phyloP scores from a whole-genome alignment of 1,139 yeast species.

The Taiozyma sp. region DNA sequence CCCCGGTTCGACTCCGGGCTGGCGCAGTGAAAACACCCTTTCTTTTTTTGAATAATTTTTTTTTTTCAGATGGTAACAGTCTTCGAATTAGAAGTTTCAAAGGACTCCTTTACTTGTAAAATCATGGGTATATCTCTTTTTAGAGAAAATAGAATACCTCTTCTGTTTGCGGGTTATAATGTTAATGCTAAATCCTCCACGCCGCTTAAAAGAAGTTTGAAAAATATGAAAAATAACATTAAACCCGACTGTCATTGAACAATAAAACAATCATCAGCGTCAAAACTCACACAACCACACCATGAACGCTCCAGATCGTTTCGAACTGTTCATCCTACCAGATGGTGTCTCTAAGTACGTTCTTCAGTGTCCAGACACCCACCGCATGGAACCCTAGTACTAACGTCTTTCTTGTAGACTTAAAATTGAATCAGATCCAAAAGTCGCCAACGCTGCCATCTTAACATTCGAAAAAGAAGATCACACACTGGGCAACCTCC shows the following conservation, averaged over 20 bases:
- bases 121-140: too few relatives aligned
- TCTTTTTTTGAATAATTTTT: background rate
- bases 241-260: background rate
- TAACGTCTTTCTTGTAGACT: conserved; percentile 36
- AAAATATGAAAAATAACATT: background rate
- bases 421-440: conserved; percentile 87
- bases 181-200: too few relatives aligned
- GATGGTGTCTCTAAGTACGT: conserved; percentile 88
- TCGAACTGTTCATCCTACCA: conserved; percentile 92
- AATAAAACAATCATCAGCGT: background rate
- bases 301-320: conserved; percentile 99
- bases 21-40: conserved; percentile 29
- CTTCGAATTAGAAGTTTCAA: too few relatives aligned
- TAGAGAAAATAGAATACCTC: too few relatives aligned
- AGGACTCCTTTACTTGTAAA: too few relatives aligned
- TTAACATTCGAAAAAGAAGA: conserved; percentile 95
- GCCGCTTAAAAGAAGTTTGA: too few relatives aligned
- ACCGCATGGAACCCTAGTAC: background rate
- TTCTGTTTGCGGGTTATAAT: too few relatives aligned
- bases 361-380: background rate
- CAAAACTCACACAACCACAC: background rate
- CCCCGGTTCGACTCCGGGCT: conserved; percentile 56
- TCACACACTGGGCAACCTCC: conserved; percentile 89
- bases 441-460: conserved; percentile 92
- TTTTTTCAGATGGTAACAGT: background rate